Conservation (phyloP, 345 rosid species). For the Citrus cavaleriei region DNA sequence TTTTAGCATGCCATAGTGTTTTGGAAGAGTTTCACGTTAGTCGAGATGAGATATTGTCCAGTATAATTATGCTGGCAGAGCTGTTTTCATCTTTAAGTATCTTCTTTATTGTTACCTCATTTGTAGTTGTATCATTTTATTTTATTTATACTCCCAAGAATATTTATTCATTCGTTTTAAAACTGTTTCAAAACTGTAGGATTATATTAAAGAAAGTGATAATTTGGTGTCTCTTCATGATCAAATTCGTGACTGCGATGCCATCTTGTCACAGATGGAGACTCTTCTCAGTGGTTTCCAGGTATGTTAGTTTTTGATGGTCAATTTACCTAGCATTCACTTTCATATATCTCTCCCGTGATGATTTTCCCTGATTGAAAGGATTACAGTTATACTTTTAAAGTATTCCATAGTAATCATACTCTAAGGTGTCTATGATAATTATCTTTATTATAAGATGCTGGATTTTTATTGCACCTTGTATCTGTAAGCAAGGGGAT, state of each 20-base stretch:
- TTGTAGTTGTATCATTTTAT: not conserved
- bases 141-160: not conserved
- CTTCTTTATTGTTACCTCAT: not conserved
- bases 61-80: not conserved
- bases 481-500: not conserved
- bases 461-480: not conserved
- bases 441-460: not conserved
- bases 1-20: not conserved
- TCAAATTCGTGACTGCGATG: slow-evolving; percentile 93
- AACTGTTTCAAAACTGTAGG: slow-evolving; percentile 43
- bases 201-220: slow-evolving; percentile 96
- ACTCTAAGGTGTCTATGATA: not conserved
- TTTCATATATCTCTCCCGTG: not conserved
- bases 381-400: not conserved
- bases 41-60: not conserved
- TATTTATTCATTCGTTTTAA: not conserved
- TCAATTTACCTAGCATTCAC: not conserved
- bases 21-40: not conserved
- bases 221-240: slow-evolving; percentile 93
- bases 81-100: not conserved
- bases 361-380: not conserved
- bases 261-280: slow-evolving; percentile 95
- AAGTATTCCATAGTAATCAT: not conserved
- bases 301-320: slow-evolving; percentile 35
- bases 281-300: slow-evolving; percentile 95